phyloP scores from a whole-genome alignment of 306 rosid genomes.

The Spatholobus suberectus region DNA sequence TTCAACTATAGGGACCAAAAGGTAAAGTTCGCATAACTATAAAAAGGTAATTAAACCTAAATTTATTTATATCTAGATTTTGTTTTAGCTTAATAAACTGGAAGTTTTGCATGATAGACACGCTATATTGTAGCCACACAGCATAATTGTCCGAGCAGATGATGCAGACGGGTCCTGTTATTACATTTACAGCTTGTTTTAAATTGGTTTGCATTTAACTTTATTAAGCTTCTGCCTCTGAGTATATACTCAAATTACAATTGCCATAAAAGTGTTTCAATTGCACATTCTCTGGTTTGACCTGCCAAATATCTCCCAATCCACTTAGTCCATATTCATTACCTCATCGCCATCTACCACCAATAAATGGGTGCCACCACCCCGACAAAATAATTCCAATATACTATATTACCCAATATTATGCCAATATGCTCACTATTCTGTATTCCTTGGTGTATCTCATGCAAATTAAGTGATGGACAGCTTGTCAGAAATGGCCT shows the following conservation, averaged over 20 bases:
- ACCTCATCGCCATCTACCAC: slow-evolving; percentile 38
- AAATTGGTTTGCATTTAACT: not conserved
- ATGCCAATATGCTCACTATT: not conserved
- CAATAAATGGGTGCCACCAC: slow-evolving; percentile 24
- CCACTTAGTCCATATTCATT: not conserved
- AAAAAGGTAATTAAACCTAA: too few relatives aligned
- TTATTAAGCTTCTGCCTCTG: not conserved
- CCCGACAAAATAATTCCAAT: slow-evolving; percentile 9
- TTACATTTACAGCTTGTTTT: not conserved
- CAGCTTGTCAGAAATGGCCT: slow-evolving; percentile 25
- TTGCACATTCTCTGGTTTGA: not conserved
- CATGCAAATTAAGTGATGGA: slow-evolving; percentile 38
- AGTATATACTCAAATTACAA: not conserved
- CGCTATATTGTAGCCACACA: slow-evolving; percentile 16
- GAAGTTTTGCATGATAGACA: not conserved
- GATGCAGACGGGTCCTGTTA: slow-evolving; percentile 14
- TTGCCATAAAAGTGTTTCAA: not conserved
- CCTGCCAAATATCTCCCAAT: not conserved
- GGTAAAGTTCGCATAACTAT: too few relatives aligned
- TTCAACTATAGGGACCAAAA: too few relatives aligned
- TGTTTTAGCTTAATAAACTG: not conserved
- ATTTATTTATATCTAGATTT: not conserved
- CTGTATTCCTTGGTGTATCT: not conserved
- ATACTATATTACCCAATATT: not conserved
- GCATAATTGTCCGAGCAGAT: not conserved